Evolutionary conservation across 257 asterid genomes (phyloP).

Genomic region (Solanum arcanum): DNA sequence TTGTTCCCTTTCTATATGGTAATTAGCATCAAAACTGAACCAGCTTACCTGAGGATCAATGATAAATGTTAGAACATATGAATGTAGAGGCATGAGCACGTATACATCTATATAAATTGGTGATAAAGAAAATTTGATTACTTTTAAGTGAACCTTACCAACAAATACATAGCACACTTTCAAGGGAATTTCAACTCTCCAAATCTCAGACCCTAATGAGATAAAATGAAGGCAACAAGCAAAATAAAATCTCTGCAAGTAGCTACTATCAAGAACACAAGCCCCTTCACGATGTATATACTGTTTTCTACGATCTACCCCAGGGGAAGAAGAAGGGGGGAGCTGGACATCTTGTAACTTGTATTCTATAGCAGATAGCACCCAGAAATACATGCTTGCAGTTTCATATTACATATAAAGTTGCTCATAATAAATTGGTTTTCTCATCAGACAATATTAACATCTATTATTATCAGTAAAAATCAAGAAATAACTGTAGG

Average conservation of each 20-base stretch:
- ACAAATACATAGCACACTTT: neutral
- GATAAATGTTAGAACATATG: neutral
- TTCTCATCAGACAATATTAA: neutral
- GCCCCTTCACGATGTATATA: neutral
- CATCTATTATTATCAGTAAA: neutral
- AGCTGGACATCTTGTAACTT: neutral
- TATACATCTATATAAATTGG: neutral
- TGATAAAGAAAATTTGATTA: neutral
- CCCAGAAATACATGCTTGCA: neutral
- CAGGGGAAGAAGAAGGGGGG: neutral
- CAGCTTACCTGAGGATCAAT: slow-evolving; percentile 58
- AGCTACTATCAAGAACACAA: neutral
- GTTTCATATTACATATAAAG: neutral
- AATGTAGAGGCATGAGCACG: neutral
- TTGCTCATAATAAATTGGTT: neutral
- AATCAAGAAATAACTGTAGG: neutral
- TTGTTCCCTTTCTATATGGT: slow-evolving; percentile 78
- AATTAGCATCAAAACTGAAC: slow-evolving; percentile 93
- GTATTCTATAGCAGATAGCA: neutral
- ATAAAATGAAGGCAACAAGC: neutral
- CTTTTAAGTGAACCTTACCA: neutral
- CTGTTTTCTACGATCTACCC: neutral
- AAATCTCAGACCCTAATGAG: neutral
- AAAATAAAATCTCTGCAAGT: neutral
- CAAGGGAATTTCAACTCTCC: neutral